Base-by-base conservation (phyloP, 1,284 basidiomycete species). In the Sphagnurus paluster region DNA sequence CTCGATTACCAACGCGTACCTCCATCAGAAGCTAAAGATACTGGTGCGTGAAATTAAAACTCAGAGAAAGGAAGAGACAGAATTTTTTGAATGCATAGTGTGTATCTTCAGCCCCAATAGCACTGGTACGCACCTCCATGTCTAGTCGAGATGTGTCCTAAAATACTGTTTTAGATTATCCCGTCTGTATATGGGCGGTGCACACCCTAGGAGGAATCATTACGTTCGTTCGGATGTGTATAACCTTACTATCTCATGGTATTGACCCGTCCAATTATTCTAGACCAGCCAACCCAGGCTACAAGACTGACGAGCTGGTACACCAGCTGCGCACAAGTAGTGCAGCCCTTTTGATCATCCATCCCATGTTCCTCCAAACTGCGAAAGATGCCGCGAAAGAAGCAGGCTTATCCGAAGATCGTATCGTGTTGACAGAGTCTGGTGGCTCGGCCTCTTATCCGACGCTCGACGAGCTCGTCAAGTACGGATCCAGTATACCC, bases 171-270 rank as follows among this genome's bases (percentile, higher is more conserved):
- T 20, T 51, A 87, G 89, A 90, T 61, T 93, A 90, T 52, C 79
- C 82, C 0, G 70, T 82, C 7, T 72, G 71, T 2, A 68, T 91
- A 9, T 93, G 90, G 89, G 91, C 87, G 1, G 65, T 73, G 1
- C 88, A 91, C 54, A 76, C 79, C 33, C 65, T 90, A 11, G 89
- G 90, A 9, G 90, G 72, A 2, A 77, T 86, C 42, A 71, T 87
- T 62, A 84, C 84, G 75, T 81, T 63, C 57, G 76, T n/a, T 17
- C 35, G 23, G 20, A 37, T 7, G 11, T n/a, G n/a, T n/a, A n/a
- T n/a, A 33, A n/a, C n/a, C n/a, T 33, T 14, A 8, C 8, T 29
- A 29, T 29, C 21, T 6, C 8, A 25, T 25, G 34, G 26, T 23
- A 56, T 26, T 46, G 29, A 54, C 52, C 23, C 41, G 29, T 74